Percentiles rank a stretch among this genome's conserved stretches.
Evolutionary conservation across 805 yeast species (phyloP).

Genomic region (Metschnikowia koreensis): DNA sequence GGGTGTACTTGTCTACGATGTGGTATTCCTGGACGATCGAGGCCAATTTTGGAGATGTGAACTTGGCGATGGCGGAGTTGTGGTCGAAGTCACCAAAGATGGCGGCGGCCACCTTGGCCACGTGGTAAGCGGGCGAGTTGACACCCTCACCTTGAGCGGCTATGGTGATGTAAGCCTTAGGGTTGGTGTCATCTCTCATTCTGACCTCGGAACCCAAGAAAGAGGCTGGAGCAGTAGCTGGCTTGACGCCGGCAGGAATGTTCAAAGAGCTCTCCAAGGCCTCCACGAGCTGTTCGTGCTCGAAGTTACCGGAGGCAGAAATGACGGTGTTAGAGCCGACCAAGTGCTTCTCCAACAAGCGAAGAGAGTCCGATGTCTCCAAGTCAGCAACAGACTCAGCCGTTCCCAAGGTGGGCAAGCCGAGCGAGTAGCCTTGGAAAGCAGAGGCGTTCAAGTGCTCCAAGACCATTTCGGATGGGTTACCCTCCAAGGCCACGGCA

Average conservation of each 20-base stretch:
- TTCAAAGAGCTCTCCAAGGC: slow-evolving; percentile 54
- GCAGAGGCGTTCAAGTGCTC: slow-evolving; percentile 83
- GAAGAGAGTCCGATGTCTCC: slow-evolving; percentile 54
- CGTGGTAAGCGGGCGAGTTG: slow-evolving; percentile 61
- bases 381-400: slow-evolving; percentile 58
- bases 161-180: slow-evolving; percentile 74
- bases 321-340: slow-evolving; percentile 65
- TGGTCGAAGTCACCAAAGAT: slow-evolving; percentile 55
- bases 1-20: slow-evolving; percentile 67
- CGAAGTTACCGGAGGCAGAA: slow-evolving; percentile 68
- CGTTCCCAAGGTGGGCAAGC: slow-evolving; percentile 76
- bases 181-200: slow-evolving; percentile 84
- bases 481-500: slow-evolving; percentile 55
- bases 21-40: slow-evolving; percentile 69
- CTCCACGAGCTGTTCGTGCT: slow-evolving; percentile 68
- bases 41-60: slow-evolving; percentile 65
- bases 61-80: slow-evolving; percentile 48
- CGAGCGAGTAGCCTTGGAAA: slow-evolving; percentile 81
- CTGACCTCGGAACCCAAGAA: slow-evolving; percentile 86
- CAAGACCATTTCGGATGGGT: slow-evolving; percentile 54
- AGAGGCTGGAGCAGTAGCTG: slow-evolving; percentile 49
- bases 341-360: slow-evolving; percentile 55
- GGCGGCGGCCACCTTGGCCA: slow-evolving; percentile 71
- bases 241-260: slow-evolving; percentile 52
- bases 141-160: slow-evolving; percentile 73